phyloP scores from a whole-genome alignment of 2,329 filamentous ascomycete genomes.

The Aureobasidium melanogenum region DNA sequence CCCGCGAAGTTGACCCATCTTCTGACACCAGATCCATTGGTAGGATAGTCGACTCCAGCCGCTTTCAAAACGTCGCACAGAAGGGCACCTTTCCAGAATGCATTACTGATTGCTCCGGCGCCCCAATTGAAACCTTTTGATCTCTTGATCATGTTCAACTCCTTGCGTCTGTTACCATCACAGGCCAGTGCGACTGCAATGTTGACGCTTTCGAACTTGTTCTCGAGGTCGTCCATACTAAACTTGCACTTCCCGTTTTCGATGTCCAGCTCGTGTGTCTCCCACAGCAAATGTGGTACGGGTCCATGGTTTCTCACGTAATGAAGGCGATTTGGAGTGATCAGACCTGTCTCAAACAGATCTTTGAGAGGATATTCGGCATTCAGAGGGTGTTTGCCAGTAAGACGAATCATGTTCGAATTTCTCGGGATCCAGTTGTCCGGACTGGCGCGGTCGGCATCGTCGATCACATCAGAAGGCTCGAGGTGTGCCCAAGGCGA shows the following conservation, averaged over 20 bases:
- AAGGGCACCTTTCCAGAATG: conserved; percentile 43
- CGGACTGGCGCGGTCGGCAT: conserved; percentile 43
- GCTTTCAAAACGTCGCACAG: conserved; percentile 37
- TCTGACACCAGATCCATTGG: conserved; percentile 18
- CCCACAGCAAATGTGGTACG: conserved; percentile 35
- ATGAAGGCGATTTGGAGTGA: conserved; percentile 44
- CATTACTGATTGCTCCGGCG: conserved; percentile 38
- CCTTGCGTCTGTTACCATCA: conserved; percentile 43
- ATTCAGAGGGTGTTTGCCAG: conserved; percentile 47
- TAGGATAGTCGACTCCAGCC: conserved; percentile 28
- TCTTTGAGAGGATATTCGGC: conserved; percentile 36
- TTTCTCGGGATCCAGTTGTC: conserved; percentile 47
- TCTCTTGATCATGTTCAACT: conserved; percentile 42
- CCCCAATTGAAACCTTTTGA: conserved; percentile 43
- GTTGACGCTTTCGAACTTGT: conserved; percentile 38
- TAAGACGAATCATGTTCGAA: conserved; percentile 39
- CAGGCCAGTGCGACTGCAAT: conserved; percentile 42
- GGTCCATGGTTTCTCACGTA: conserved; percentile 48
- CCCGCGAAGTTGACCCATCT: conserved; percentile 44
- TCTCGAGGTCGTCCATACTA: conserved; percentile 37
- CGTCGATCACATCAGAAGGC: conserved; percentile 33
- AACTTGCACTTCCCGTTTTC: conserved; percentile 29
- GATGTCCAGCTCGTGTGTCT: conserved; percentile 40
- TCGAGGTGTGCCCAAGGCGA: conserved; percentile 29
- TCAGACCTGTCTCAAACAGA: conserved; percentile 40